phyloP scores from a whole-genome alignment of 306 rosid species.

The Vigna radiata region DNA sequence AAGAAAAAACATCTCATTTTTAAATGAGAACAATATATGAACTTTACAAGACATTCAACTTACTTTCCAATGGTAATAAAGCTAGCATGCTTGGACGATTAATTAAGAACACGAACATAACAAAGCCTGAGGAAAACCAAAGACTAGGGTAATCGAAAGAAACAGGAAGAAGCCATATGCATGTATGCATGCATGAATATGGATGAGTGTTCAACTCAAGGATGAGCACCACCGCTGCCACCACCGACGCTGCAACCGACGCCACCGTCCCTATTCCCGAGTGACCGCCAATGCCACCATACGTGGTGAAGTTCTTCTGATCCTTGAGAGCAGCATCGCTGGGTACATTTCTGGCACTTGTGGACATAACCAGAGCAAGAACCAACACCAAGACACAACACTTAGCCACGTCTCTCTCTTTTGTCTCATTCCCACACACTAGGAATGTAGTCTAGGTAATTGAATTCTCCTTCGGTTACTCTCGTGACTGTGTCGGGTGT shows the following conservation, averaged over 20 bases:
- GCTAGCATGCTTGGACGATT: too few relatives aligned
- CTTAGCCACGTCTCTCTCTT: constrained; percentile 52
- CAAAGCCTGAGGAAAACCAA: background rate
- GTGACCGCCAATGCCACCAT: constrained; percentile 70
- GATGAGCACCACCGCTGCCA: constrained; percentile 48
- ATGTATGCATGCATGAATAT: background rate
- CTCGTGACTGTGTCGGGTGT: background rate
- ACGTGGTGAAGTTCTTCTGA: constrained; percentile 72
- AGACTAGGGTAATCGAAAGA: background rate
- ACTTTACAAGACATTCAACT: too few relatives aligned
- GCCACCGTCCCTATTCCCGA: constrained; percentile 65
- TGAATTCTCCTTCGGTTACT: background rate
- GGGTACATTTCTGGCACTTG: constrained; percentile 56
- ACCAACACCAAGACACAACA: constrained; percentile 49
- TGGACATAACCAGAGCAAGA: constrained; percentile 57
- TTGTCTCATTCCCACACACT: background rate
- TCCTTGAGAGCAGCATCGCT: constrained; percentile 68
- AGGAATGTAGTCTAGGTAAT: background rate
- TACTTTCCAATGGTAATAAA: too few relatives aligned
- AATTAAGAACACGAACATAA: background rate
- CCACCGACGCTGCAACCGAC: constrained; percentile 45
- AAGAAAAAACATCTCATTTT: too few relatives aligned
- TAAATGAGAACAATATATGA: too few relatives aligned
- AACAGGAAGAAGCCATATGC: background rate
- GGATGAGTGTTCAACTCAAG: constrained; percentile 36